Conservation (phyloP, 176 grass and related monocot species). For the Oryza punctata region DNA sequence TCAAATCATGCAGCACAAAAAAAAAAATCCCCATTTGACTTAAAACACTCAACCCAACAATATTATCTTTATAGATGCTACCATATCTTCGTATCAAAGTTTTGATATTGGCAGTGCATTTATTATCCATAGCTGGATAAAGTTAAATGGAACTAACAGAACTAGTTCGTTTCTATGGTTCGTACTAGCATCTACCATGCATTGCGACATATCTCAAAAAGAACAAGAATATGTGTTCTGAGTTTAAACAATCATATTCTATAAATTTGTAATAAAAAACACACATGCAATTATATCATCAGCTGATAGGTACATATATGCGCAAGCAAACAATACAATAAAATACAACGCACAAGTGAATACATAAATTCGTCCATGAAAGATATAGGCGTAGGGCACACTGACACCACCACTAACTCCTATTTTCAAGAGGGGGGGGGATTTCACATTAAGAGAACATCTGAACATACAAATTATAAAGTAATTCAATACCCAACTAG, state of each 20-base stretch:
- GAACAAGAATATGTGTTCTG: not conserved
- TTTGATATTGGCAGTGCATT: not conserved
- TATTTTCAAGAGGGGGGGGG: not conserved
- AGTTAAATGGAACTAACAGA: not conserved
- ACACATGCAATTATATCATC: not conserved
- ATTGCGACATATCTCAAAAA: not conserved
- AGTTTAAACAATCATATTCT: not conserved
- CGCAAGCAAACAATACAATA: not conserved
- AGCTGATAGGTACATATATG: not conserved
- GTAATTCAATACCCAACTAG: not conserved
- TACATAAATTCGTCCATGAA: not conserved
- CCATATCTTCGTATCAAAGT: not conserved
- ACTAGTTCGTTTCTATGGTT: not conserved
- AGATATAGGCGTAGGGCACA: not conserved
- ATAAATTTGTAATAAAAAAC: not conserved
- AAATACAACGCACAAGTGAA: not conserved
- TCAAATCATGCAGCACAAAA: not conserved
- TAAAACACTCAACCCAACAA: not conserved
- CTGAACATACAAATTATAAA: not conserved
- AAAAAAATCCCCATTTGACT: not conserved
- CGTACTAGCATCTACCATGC: not conserved
- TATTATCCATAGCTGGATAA: not conserved
- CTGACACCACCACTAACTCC: not conserved
- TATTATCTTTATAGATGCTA: not conserved
- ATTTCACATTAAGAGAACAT: not conserved